phyloP scores from a whole-genome alignment of 2,329 filamentous ascomycete genomes.

The Mycosphaerella sp. region DNA sequence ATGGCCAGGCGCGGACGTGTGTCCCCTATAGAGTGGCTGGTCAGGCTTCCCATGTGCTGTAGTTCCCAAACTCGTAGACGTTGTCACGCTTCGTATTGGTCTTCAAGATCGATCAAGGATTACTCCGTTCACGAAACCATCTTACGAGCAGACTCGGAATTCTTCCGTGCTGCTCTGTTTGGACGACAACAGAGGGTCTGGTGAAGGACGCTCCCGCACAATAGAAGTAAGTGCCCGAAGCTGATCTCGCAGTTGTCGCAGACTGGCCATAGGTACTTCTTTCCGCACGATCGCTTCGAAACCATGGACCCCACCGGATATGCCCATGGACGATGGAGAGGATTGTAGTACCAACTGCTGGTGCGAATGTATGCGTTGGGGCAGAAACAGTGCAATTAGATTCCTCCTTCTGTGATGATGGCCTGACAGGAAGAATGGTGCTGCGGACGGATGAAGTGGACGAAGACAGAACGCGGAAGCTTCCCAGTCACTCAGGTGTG shows the following conservation, averaged over 20 bases:
- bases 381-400: slow-evolving; percentile 20
- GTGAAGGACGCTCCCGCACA: slow-evolving; percentile 14
- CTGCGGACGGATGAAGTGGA: slow-evolving; percentile 20
- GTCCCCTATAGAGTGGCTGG: no score
- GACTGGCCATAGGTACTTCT: slow-evolving; percentile 18
- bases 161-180: slow-evolving; percentile 18
- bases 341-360: slow-evolving; percentile 13
- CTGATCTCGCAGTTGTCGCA: slow-evolving; percentile 15
- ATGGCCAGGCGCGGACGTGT: no score
- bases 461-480: slow-evolving; percentile 15
- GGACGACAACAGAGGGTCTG: slow-evolving; percentile 19
- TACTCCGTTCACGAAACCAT: slow-evolving; percentile 21
- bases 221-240: slow-evolving; percentile 16
- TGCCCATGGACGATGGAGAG: slow-evolving; percentile 20
- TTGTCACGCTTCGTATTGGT: slow-evolving; percentile 13
- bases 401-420: slow-evolving; percentile 14
- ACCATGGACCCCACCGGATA: slow-evolving; percentile 15
- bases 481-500: slow-evolving; percentile 16
- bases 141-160: slow-evolving; percentile 13
- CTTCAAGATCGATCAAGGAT: slow-evolving; percentile 1
- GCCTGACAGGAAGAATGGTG: slow-evolving; percentile 21
- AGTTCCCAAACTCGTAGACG: neutral
- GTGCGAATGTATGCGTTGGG: slow-evolving; percentile 19
- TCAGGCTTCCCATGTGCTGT: no score
- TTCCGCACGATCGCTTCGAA: slow-evolving; percentile 20